Conservation (phyloP, 768 basidiomycete genomes). For the Saitozyma sp. region DNA sequence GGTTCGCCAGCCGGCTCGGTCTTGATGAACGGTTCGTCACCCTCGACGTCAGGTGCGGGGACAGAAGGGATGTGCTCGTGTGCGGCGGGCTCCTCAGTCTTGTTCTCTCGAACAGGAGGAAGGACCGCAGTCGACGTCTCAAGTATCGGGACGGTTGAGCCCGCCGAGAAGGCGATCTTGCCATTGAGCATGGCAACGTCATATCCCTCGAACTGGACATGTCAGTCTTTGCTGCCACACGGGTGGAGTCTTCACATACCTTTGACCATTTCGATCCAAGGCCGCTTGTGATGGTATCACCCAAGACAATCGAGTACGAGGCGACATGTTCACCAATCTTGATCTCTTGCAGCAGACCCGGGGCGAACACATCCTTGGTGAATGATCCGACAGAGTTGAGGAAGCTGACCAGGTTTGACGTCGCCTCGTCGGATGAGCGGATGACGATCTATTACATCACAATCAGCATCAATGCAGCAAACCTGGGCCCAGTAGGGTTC, state of each 20-base stretch:
- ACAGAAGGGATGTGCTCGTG: constrained; percentile 28
- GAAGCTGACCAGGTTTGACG: constrained; percentile 72
- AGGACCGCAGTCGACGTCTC: constrained; percentile 58
- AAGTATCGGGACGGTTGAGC: constrained; percentile 83
- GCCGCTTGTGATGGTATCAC: constrained; percentile 77
- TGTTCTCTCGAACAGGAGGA: constrained; percentile 11
- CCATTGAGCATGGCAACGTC: constrained; percentile 92
- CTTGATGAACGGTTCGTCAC: constrained; percentile 3
- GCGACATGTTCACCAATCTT: constrained; percentile 95
- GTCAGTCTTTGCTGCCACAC: background rate
- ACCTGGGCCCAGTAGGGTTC: background rate
- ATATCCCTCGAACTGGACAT: constrained; percentile 86
- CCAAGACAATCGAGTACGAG: constrained; percentile 89
- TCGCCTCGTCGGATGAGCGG: constrained; percentile 68
- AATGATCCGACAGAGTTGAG: constrained; percentile 81
- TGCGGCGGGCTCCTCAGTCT: constrained; percentile 15
- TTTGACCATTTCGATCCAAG: constrained; percentile 73
- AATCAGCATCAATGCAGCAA: background rate
- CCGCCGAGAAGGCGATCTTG: constrained; percentile 77
- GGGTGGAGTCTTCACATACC: constrained; percentile 57
- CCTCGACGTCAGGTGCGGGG: constrained; percentile 26
- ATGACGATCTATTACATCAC: constrained; percentile 71
- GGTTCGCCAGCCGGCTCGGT: background rate
- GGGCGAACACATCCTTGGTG: constrained; percentile 89
- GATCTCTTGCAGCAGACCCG: constrained; percentile 69